Evolutionary conservation across 371 early-diverging fungal species (phyloP), one percentile per base, ranked within the genome.

Genomic region (Umbelopsis sp.): DNA sequence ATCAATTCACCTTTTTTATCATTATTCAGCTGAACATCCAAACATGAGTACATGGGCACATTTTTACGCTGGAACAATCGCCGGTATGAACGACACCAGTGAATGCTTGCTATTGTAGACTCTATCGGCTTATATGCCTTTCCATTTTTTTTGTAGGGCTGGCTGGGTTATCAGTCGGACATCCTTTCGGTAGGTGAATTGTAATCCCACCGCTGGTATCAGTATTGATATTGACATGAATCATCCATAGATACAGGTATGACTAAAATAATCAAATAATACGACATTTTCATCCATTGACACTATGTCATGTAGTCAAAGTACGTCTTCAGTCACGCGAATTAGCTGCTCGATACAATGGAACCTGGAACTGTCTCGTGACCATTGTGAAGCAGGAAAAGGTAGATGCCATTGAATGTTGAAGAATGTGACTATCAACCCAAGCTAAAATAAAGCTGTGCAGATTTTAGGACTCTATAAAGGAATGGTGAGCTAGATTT

Each of bases 131-230:
- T 7, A 41, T 41, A 10, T 41, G 41, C 7, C 7, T 41, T 41
- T 12, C 7, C 7, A 5, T 41, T 12, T 5, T 41, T 29, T 45
- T 6, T 51, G 63, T 73, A 88, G 88, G 89, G 64, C 75, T 88
- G 48, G 85, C 89, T 29, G 89, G 89, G 37, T 70, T 89, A 44
- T 81, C 84, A 62, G 87, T 87, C 16, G 89, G 89, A 29, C 89
- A 89, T 73, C 89, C 89, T 63, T 89, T 87, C 80, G 89, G 86
- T 87, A 83, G 62, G 75, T 46, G 44, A 68, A 32, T 45, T 22
- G 46, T 18, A 65, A 29, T 4, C 45, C 37, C 18, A 48, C 48
- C 41, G 7, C 12, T 41, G 7, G 41, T 41, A 41, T 7, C 12
- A 41, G 12, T 41, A 7, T 5, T 41, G 41, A 22, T 41, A 41